phyloP scores from a whole-genome alignment of 1,139 yeast species.

The Casaregolazyma lundiana region DNA sequence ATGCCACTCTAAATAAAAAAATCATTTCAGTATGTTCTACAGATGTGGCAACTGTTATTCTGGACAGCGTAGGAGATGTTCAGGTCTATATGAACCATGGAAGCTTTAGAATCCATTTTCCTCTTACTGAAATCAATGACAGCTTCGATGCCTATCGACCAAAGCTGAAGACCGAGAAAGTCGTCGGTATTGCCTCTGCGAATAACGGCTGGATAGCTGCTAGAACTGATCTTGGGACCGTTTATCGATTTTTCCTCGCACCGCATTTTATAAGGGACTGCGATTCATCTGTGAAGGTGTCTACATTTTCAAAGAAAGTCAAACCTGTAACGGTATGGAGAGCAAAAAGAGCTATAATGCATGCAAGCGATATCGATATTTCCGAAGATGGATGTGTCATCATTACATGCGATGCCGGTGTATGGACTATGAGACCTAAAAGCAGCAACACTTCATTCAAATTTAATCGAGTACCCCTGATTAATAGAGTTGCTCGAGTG shows the following conservation, averaged over 20 bases:
- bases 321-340: conserved; percentile 32
- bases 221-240: conserved; percentile 30
- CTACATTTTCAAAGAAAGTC: conserved; percentile 17
- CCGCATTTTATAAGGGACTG: conserved; percentile 3
- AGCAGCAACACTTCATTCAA: conserved; percentile 38
- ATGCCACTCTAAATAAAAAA: conserved; percentile 40
- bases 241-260: conserved; percentile 27
- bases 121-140: conserved; percentile 14
- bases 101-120: conserved; percentile 45
- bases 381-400: conserved; percentile 66
- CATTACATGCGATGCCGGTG: conserved; percentile 64
- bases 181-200: conserved; percentile 24
- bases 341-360: conserved; percentile 28
- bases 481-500: conserved; percentile 56
- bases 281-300: conserved; percentile 5
- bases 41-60: conserved; percentile 67
- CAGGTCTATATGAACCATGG: conserved; percentile 59
- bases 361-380: conserved; percentile 57
- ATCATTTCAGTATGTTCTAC: conserved; percentile 60
- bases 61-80: conserved; percentile 56
- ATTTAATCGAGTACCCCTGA: conserved; percentile 49
- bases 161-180: conserved; percentile 11
- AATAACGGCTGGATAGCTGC: conserved; percentile 28
- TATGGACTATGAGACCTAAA: conserved; percentile 38
- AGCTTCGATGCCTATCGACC: conserved; percentile 19